Evolutionary conservation across 306 rosid genomes (phyloP).

Genomic region (Mimosa bimucronata): DNA sequence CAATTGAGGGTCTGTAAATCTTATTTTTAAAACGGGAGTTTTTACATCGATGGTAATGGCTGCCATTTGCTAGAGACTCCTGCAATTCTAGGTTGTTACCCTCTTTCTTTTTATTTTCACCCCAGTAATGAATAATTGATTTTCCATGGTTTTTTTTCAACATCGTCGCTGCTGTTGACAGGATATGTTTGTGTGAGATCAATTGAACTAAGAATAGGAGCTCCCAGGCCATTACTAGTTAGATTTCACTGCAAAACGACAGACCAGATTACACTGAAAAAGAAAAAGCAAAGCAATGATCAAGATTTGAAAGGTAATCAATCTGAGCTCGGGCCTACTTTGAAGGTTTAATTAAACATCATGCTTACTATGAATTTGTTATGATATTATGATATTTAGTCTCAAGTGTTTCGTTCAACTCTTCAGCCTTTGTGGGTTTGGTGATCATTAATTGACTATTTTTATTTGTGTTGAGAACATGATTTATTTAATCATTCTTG

Average conservation of each 20-base stretch:
- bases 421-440: background rate
- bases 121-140: background rate
- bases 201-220: constrained; percentile 42
- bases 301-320: background rate
- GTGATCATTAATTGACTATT: no score
- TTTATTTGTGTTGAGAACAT: no score
- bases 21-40: background rate
- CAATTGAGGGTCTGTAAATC: background rate
- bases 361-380: constrained; percentile 42
- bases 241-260: constrained; percentile 47
- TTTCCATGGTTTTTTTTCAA: background rate
- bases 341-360: background rate
- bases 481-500: no score
- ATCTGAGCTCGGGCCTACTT: background rate
- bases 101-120: background rate
- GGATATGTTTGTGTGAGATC: constrained; percentile 66
- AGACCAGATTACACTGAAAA: background rate
- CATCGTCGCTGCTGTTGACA: no score
- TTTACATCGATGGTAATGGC: background rate
- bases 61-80: background rate
- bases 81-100: background rate
- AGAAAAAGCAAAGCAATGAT: background rate
- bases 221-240: constrained; percentile 34
- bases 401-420: constrained; percentile 59
- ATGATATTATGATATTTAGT: constrained; percentile 26